Base-by-base conservation (phyloP, 345 rosid genomes). In the Pelargonium nanum region DNA sequence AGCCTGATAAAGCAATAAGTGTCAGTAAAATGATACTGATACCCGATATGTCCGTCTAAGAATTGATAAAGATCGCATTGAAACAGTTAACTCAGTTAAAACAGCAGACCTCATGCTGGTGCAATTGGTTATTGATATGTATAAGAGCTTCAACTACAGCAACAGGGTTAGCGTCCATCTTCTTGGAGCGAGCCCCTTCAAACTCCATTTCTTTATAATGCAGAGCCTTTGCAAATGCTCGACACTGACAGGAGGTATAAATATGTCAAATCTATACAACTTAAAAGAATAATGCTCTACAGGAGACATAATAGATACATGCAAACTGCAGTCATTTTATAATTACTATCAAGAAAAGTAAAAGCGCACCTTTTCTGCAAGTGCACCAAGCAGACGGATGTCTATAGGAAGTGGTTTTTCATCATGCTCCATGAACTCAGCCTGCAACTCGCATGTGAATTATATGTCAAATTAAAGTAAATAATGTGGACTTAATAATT, bases 201-300 rank as follows among this genome's bases (percentile, higher is more conserved):
- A 93, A 93, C 82, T 84, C 94, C 96, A 93, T 87, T 79, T 93
- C 99, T 81, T 93, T 93, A 81, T 93, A 93, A 74, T 93, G 99
- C 72, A 93, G 73, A 48, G 99, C 99, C 86, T 93, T 93, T 24
- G 99, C 99, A 74, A 87, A 93, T 69, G 95, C 99, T 69, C 88
- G 99, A 56, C 96, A 89, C 97, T 89, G 74, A 40, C 48, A 40
- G 9, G 16, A 40, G 48, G 48, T 40, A 12, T 9, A 12, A 40
- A 6, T 40, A 40, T 40, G 15, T 40, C 13, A 40, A 40, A 40
- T 7, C 10, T 40, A 40, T 34, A 34, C 45, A 40, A 40, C 48
- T 40, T 17, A 40, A 9, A 10, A 10, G 15, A 40, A 7, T 28
- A 40, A 8, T 40, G 15, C 13, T 40, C 48, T 40, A 12, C 16